phyloP scores from a whole-genome alignment of 1,284 basidiomycete genomes.

The Chiua sp. region DNA sequence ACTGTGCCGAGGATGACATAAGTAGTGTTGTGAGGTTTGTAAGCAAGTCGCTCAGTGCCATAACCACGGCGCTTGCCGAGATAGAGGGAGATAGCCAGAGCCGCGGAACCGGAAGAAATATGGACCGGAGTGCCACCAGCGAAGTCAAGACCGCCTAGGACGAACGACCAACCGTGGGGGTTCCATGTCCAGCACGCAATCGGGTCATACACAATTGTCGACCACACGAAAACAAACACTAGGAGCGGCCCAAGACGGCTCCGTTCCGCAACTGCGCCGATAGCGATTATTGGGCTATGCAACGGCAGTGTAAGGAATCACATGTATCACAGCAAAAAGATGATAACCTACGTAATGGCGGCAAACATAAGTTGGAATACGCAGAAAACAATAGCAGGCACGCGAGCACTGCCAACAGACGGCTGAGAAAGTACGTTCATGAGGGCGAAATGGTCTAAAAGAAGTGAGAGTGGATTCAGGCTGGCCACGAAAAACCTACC shows the following conservation, averaged over 20 bases:
- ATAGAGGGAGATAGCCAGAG: conserved; percentile 91
- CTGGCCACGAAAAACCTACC: conserved; percentile 40
- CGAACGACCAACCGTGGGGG: conserved; percentile 82
- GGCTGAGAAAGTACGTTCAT: conserved; percentile 80
- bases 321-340: background rate
- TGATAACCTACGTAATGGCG: conserved; percentile 67
- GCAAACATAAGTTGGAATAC: conserved; percentile 94
- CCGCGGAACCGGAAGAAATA: conserved; percentile 91
- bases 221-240: conserved; percentile 92
- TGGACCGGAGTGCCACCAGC: conserved; percentile 98
- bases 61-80: conserved; percentile 93
- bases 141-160: conserved; percentile 87
- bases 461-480: conserved; percentile 11
- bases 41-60: conserved; percentile 89
- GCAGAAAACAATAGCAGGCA: conserved; percentile 88
- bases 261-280: conserved; percentile 94
- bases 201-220: conserved; percentile 93
- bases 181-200: conserved; percentile 98
- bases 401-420: conserved; percentile 71
- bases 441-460: conserved; percentile 79
- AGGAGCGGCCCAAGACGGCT: conserved; percentile 86
- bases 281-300: conserved; percentile 76
- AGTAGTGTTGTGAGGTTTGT: conserved; percentile 88
- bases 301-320: background rate
- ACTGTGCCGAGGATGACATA: conserved; percentile 94